These are phyloP conservation scores for Ehretia macrophylla DNA, from an alignment of 257 asterid genomes.

Conservation along the genomic window DNA sequence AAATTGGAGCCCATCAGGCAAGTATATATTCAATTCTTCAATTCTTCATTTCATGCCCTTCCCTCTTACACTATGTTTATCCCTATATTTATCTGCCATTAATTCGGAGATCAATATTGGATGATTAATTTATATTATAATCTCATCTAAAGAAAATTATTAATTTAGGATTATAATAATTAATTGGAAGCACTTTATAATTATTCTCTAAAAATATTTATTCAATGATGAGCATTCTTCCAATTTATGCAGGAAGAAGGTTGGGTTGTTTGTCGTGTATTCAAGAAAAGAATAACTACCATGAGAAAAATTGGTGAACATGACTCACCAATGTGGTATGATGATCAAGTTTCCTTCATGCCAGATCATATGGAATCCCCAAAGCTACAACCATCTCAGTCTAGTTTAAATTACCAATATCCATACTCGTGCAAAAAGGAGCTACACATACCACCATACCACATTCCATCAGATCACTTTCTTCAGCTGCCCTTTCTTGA, in stretches of 20 bases:
- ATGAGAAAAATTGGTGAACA: constrained; percentile 51
- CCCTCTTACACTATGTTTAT: no score
- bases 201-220: background rate
- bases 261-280: constrained; percentile 92
- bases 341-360: constrained; percentile 74
- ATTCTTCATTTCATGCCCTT: no score
- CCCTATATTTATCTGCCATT: no score
- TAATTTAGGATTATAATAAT: no score
- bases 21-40: constrained; percentile 11
- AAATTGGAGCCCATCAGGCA: constrained; percentile 79
- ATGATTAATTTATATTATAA: no score
- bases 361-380: constrained; percentile 59
- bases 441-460: constrained; percentile 18
- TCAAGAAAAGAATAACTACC: constrained; percentile 63
- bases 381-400: constrained; percentile 26
- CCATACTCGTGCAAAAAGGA: constrained; percentile 55
- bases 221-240: background rate
- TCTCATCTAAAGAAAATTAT: background rate
- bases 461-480: constrained; percentile 29
- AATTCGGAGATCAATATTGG: no score
- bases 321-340: constrained; percentile 83
- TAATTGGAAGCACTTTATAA: background rate
- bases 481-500: background rate
- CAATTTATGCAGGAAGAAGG: constrained; percentile 74
- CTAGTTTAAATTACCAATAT: constrained; percentile 21